A percentile compares a stretch with the other conserved stretches of the same genome.
phyloP scores from a whole-genome alignment of 2,329 filamentous ascomycete species.

The Ophiocordyceps robertsii region DNA sequence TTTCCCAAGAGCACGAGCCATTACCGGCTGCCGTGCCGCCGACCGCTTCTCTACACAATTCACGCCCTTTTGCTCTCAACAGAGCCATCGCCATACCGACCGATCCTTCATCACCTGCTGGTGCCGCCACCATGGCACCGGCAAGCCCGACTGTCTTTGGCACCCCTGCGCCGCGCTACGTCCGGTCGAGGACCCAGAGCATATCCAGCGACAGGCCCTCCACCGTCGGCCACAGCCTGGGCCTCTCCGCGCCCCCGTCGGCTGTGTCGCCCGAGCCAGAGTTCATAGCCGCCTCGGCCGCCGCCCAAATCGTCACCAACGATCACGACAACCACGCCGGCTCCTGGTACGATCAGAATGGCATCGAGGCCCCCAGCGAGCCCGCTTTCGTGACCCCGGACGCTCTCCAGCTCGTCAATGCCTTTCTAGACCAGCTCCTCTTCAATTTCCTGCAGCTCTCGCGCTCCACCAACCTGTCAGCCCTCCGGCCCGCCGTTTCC shows the following conservation, averaged over 20 bases:
- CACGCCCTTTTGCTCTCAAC: neutral
- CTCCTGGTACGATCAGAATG: slow-evolving; percentile 55
- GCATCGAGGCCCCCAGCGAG: slow-evolving; percentile 50
- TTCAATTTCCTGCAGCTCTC: slow-evolving; percentile 79
- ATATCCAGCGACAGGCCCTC: slow-evolving; percentile 61
- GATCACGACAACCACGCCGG: slow-evolving; percentile 66
- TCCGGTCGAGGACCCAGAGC: slow-evolving; percentile 43
- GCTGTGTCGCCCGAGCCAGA: slow-evolving; percentile 63
- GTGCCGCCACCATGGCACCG: slow-evolving; percentile 9
- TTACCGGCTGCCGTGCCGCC: neutral
- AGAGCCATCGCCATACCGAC: neutral
- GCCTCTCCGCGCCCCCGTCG: slow-evolving; percentile 46
- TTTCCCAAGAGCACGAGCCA: neutral
- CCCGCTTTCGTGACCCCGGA: slow-evolving; percentile 59
- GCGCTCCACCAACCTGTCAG: slow-evolving; percentile 61
- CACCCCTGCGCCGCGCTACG: slow-evolving; percentile 18
- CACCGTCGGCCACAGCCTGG: slow-evolving; percentile 40
- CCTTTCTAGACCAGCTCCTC: slow-evolving; percentile 84
- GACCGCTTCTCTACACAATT: neutral
- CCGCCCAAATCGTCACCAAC: slow-evolving; percentile 82
- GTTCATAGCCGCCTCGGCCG: slow-evolving; percentile 79
- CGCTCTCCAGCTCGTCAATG: slow-evolving; percentile 71
- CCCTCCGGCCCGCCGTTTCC: slow-evolving; percentile 67
- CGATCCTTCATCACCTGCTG: neutral
- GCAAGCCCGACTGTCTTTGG: slow-evolving; percentile 16